Percentiles rank a stretch among this genome's conserved stretches.
phyloP scores from a whole-genome alignment of 768 basidiomycete species.

The Kockovaella imperatae region DNA sequence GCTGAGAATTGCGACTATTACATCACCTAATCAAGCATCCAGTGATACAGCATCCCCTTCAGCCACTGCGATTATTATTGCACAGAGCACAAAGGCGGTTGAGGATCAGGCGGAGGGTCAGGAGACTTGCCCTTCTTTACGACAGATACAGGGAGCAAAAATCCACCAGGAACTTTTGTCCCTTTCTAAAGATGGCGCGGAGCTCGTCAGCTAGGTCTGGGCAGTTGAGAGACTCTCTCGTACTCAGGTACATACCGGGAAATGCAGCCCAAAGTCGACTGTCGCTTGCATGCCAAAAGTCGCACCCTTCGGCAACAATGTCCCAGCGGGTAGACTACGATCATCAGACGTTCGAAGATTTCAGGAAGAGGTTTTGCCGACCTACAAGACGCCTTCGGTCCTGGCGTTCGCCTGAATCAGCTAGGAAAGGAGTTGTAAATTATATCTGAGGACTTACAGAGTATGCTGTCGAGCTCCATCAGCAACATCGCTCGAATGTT shows the following conservation, averaged over 20 bases:
- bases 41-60: no score
- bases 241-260: slow-evolving; percentile 25
- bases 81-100: no score
- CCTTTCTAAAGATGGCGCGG: slow-evolving; percentile 24
- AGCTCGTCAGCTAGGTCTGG: slow-evolving; percentile 1
- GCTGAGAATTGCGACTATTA: no score
- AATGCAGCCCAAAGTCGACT: slow-evolving; percentile 37
- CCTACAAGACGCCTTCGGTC: slow-evolving; percentile 38
- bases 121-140: slow-evolving; percentile 22
- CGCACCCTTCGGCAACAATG: slow-evolving; percentile 33
- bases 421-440: background rate
- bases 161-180: slow-evolving; percentile 38
- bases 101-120: slow-evolving; percentile 4
- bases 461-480: slow-evolving; percentile 25
- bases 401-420: slow-evolving; percentile 1
- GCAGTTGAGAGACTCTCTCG: background rate
- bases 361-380: slow-evolving; percentile 2
- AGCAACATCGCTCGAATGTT: background rate
- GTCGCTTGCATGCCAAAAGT: slow-evolving; percentile 40
- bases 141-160: slow-evolving; percentile 34
- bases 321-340: slow-evolving; percentile 33
- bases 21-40: no score
- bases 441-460: slow-evolving; percentile 28
- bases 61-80: no score
- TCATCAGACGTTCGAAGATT: background rate